phyloP scores from a whole-genome alignment of 2,329 filamentous ascomycete genomes.

The Fusarium sp. region DNA sequence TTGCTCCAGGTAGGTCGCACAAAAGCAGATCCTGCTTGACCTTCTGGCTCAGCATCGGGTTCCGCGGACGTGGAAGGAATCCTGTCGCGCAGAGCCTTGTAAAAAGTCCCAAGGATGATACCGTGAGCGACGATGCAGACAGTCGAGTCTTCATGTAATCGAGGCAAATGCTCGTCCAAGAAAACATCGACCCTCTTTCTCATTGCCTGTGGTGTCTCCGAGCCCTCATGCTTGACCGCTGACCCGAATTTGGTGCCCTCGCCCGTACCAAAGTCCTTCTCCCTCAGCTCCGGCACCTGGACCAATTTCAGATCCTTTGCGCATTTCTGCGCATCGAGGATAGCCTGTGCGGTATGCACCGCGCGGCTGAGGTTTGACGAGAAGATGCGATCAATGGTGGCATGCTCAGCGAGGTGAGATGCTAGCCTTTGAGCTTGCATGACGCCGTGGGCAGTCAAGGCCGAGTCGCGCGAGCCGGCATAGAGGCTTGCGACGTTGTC shows the following conservation, averaged over 20 bases:
- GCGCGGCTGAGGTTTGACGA: slow-evolving; percentile 84
- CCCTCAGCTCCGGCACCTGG: slow-evolving; percentile 65
- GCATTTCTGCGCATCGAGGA: slow-evolving; percentile 67
- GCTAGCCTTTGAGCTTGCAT: slow-evolving; percentile 82
- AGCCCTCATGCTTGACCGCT: slow-evolving; percentile 58
- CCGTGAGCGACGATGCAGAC: slow-evolving; percentile 79
- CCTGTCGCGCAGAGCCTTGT: slow-evolving; percentile 70
- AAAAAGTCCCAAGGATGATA: slow-evolving; percentile 78
- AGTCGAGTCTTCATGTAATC: slow-evolving; percentile 48
- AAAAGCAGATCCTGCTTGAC: slow-evolving; percentile 22
- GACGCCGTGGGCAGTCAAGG: slow-evolving; percentile 83
- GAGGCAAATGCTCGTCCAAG: slow-evolving; percentile 72
- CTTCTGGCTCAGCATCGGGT: slow-evolving; percentile 23
- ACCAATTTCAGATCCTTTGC: slow-evolving; percentile 35
- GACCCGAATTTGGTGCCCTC: slow-evolving; percentile 72
- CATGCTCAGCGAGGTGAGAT: slow-evolving; percentile 63
- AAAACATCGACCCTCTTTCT: slow-evolving; percentile 72
- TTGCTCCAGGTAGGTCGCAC: slow-evolving; percentile 62
- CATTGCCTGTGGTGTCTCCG: slow-evolving; percentile 79
- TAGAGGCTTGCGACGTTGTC: slow-evolving; percentile 86
- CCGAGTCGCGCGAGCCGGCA: slow-evolving; percentile 83
- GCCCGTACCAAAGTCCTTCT: slow-evolving; percentile 79
- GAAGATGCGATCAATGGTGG: slow-evolving; percentile 73
- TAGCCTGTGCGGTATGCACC: slow-evolving; percentile 74
- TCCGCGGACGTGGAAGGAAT: slow-evolving; percentile 53